Conservation (phyloP, 2,329 filamentous ascomycete species). For the Verruconis gallopava region DNA sequence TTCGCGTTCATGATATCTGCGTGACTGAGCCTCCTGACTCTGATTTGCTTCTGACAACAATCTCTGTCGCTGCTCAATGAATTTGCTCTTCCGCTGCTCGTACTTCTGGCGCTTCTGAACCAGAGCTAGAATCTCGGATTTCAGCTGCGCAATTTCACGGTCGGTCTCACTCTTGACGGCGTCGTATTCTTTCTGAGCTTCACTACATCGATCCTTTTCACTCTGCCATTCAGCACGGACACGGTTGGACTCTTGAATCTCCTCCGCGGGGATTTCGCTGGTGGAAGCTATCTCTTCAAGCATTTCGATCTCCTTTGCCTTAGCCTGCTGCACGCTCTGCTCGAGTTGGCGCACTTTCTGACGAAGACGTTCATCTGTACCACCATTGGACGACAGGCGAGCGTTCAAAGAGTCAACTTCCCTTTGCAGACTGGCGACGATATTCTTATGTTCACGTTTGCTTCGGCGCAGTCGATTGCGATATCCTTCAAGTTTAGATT, state of each 20-base stretch:
- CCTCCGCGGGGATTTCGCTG: conserved; percentile 49
- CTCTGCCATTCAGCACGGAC: conserved; percentile 44
- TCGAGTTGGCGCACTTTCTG: conserved; percentile 65
- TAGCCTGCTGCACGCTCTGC: conserved; percentile 58
- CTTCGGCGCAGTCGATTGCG: conserved; percentile 55
- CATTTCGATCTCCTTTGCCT: conserved; percentile 46
- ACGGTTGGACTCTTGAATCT: conserved; percentile 36
- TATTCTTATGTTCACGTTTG: conserved; percentile 62
- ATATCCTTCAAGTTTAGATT: conserved; percentile 57
- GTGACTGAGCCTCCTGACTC: conserved; percentile 48
- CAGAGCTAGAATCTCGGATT: conserved; percentile 47
- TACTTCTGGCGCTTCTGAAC: conserved; percentile 56
- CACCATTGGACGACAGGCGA: conserved; percentile 53
- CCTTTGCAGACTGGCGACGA: conserved; percentile 53
- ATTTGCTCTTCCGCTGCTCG: conserved; percentile 55
- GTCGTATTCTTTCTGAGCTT: conserved; percentile 44
- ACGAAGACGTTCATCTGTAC: conserved; percentile 61
- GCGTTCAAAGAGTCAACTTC: conserved; percentile 59
- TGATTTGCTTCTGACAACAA: conserved; percentile 56
- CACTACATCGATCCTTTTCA: conserved; percentile 38
- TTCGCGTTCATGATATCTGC: conserved; percentile 27
- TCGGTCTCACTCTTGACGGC: conserved; percentile 49
- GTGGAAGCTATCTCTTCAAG: conserved; percentile 50
- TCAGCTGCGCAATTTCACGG: conserved; percentile 47
- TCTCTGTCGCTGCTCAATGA: conserved; percentile 55